Evolutionary conservation across 345 rosid species (phyloP), one percentile per base, ranked within the genome.

Genomic region (Pistacia atlantica): DNA sequence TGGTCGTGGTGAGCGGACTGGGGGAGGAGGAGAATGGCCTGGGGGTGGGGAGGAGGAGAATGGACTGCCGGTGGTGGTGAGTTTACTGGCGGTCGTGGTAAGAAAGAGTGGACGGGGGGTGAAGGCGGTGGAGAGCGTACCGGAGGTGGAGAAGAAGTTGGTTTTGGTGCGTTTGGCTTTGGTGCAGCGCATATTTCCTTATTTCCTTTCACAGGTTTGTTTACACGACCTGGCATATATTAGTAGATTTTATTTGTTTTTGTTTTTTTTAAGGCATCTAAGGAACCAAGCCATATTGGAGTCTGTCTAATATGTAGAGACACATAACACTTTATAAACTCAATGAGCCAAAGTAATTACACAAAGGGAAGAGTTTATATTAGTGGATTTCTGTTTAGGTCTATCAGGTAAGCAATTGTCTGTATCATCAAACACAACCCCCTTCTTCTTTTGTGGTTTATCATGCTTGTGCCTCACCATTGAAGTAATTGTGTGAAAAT

Each of bases 401-500:
- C 84, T 74, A 8, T 80, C 87, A n/a, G 79, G 76, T 60, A 90
- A 70, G 49, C 97, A 92, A 55, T 92, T 90, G 37, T 45, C 49
- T 0, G 8, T n/a, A 72, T 86, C 91, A 49, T 89, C 89, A 56
- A 87, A 63, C 4, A 49, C 72, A 73, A 83, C 38, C 18, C 77
- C 87, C 49, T 68, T 88, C 77, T 81, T 80, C 20, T 60, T 73
- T 12, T 68, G 58, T 3, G 84, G 71, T 76, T 79, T 76, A 51
- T 25, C 97, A 90, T 9, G 81, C 82, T 65, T 65, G 82, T 63
- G 67, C 87, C 82, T 87, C 91, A 18, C 88, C 88, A 65, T 72
- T 82, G 82, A 92, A 90, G 74, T 77, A 89, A 74, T 92, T 90
- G 75, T 69, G 48, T 10, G 87, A 77, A 75, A 86, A 87, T 11